These are phyloP conservation scores for Xylariaceae sp. DNA, from an alignment of 2,329 filamentous ascomycete genomes.

Conservation along the genomic window DNA sequence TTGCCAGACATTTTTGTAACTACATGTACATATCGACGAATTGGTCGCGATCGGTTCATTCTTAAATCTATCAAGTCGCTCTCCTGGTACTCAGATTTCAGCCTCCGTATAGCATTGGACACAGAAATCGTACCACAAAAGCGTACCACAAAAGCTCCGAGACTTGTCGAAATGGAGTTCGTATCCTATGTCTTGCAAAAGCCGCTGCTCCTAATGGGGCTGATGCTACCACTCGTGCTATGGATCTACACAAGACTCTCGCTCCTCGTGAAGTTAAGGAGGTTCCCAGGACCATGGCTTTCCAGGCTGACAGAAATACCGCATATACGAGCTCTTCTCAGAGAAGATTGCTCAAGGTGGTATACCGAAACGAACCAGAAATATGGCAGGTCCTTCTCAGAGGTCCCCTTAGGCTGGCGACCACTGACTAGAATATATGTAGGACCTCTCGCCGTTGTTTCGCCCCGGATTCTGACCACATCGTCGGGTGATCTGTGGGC, in stretches of 20 bases:
- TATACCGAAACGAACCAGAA: slow-evolving; percentile 26
- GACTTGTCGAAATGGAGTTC: too few relatives aligned
- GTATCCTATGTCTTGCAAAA: too few relatives aligned
- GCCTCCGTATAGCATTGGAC: too few relatives aligned
- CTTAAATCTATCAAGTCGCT: too few relatives aligned
- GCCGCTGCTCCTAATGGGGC: too few relatives aligned
- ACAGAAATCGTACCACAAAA: too few relatives aligned
- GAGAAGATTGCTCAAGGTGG: slow-evolving; percentile 23
- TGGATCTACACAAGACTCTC: neutral
- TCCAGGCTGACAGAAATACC: slow-evolving; percentile 22
- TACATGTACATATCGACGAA: too few relatives aligned
- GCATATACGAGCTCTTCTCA: slow-evolving; percentile 25
- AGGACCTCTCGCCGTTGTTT: slow-evolving; percentile 10
- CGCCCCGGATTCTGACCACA: slow-evolving; percentile 9
- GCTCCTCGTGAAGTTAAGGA: slow-evolving; percentile 15
- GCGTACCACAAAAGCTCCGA: too few relatives aligned
- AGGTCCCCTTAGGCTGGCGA: neutral
- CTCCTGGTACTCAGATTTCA: too few relatives aligned
- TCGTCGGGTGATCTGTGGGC: slow-evolving; percentile 13
- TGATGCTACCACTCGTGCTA: too few relatives aligned
- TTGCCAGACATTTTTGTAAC: too few relatives aligned
- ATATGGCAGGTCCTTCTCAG: slow-evolving; percentile 22
- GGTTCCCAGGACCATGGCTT: slow-evolving; percentile 23
- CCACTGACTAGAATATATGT: neutral
- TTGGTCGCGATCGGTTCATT: too few relatives aligned